These are phyloP conservation scores for Trichocladium antarcticum DNA, from an alignment of 495 filamentous ascomycete genomes.

Conservation along the genomic window DNA sequence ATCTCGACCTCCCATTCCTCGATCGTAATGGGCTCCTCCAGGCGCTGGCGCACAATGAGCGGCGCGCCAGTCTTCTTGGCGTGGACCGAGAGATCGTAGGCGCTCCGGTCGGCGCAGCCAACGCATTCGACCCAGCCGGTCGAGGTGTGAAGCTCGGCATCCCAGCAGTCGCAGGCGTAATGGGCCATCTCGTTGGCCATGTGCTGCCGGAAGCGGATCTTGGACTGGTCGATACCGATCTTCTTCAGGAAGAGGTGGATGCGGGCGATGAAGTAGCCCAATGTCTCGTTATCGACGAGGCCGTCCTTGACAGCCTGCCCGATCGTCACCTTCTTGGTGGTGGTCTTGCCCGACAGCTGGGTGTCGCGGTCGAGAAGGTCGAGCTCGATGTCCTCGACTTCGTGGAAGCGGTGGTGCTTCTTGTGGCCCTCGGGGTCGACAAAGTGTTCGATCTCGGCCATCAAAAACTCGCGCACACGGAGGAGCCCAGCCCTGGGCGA, in stretches of 20 bases:
- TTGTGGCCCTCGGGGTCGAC: constrained; percentile 62
- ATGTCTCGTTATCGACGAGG: constrained; percentile 71
- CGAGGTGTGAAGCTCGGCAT: constrained; percentile 67
- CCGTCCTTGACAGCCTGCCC: constrained; percentile 58
- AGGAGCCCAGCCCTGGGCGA: constrained; percentile 63
- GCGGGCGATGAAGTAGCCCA: constrained; percentile 77
- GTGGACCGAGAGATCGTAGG: constrained; percentile 69
- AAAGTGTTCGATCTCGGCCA: constrained; percentile 77
- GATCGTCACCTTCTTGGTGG: constrained; percentile 48
- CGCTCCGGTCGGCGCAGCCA: constrained; percentile 72
- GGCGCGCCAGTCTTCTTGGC: constrained; percentile 70
- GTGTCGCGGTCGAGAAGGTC: constrained; percentile 58
- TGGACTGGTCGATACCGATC: constrained; percentile 56
- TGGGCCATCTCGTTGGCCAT: constrained; percentile 73
- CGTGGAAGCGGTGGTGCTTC: constrained; percentile 57
- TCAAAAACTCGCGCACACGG: constrained; percentile 68
- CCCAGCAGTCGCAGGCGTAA: constrained; percentile 76
- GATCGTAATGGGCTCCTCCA: constrained; percentile 51
- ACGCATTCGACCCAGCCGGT: constrained; percentile 84
- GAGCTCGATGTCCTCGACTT: constrained; percentile 56
- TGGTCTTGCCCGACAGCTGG: constrained; percentile 59
- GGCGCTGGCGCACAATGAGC: constrained; percentile 53
- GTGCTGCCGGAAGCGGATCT: constrained; percentile 76
- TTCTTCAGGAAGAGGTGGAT: constrained; percentile 63
- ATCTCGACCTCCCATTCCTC: constrained; percentile 66